Evolutionary conservation across 352 stramenopile species (phyloP).

Genomic region (Phytopythium cucurbitacearum): DNA sequence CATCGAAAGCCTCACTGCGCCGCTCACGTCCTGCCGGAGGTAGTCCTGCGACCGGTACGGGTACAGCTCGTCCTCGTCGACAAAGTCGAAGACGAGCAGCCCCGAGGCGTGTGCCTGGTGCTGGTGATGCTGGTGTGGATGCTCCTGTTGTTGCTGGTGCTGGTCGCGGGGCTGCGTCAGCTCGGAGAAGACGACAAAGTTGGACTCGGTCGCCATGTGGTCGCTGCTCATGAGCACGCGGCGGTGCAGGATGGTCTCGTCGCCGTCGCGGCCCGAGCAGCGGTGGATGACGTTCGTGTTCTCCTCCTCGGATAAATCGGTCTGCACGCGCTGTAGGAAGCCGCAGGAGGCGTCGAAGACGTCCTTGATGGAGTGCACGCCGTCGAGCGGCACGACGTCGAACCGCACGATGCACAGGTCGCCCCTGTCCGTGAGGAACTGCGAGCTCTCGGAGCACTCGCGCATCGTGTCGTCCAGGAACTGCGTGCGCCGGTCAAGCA

Average conservation of each 20-base stretch:
- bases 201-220: conserved; percentile 24
- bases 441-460: conserved; percentile 28
- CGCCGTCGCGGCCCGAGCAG: conserved; percentile 6
- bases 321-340: conserved; percentile 9
- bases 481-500: conserved; percentile 42
- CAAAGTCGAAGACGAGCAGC: conserved; percentile 22
- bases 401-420: conserved; percentile 30
- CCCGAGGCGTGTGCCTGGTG: neutral
- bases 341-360: conserved; percentile 10
- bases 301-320: conserved; percentile 1
- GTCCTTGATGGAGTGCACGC: conserved; percentile 5
- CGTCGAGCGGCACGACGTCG: conserved; percentile 20
- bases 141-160: neutral
- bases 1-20: conserved; percentile 13
- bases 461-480: conserved; percentile 29
- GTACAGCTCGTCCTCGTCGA: conserved; percentile 32
- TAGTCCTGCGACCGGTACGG: conserved; percentile 19
- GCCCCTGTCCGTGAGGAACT: conserved; percentile 22
- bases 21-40: conserved; percentile 22
- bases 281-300: conserved; percentile 8
- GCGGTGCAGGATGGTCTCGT: conserved; percentile 17
- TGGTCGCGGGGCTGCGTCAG: conserved; percentile 7
- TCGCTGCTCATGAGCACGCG: conserved; percentile 18
- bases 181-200: conserved; percentile 30
- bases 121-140: too few species aligned